Evolutionary conservation across 164 flowering plant genomes (phyloP), one percentile per base, ranked within the genome.

Genomic region (Sedum album): DNA sequence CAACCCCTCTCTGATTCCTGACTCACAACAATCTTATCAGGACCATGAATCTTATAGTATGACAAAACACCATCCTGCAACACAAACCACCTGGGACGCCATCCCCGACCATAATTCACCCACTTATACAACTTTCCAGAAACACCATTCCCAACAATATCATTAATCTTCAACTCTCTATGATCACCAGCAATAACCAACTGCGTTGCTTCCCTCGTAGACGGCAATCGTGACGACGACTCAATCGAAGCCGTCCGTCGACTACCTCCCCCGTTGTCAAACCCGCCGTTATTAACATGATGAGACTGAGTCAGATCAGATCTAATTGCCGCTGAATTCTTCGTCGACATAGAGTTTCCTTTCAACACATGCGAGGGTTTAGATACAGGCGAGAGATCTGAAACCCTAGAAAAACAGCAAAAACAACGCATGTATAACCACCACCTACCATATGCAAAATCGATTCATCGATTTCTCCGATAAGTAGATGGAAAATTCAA

Each of bases 31-130:
- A 95, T 90, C 82, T 78, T 88, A 76, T 90, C 85, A 13, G 90
- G 99, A 15, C 97, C 99, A 39, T 92, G 95, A 73, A 92, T 84
- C 80, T 85, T 85, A 31, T 80, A 85, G 57, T 85, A 85, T 18
- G 85, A 81, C 39, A 85, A 66, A 30, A 85, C 86, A 1, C 88
- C 88, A 42, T 83, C 88, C 60, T 81, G 86, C 36, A 85, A 70
- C 0, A 83, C 83, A 66, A 95, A 95, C 97, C 97, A 92, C 60
- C 99, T 68, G 1, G 96, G 88, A 38, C 97, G 70, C 99, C 99
- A 95, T 2, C 99, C 97, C 65, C 80, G 87, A 6, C 99, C 99
- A 72, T 90, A 95, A 80, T 95, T 94, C 78, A 94, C 99, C 99
- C 99, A 94, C 78, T 94, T 94, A 74, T 81, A 65, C 25, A 94